Evolutionary conservation across 2,329 filamentous ascomycete genomes (phyloP).

Genomic region (Aspergillus sp.): DNA sequence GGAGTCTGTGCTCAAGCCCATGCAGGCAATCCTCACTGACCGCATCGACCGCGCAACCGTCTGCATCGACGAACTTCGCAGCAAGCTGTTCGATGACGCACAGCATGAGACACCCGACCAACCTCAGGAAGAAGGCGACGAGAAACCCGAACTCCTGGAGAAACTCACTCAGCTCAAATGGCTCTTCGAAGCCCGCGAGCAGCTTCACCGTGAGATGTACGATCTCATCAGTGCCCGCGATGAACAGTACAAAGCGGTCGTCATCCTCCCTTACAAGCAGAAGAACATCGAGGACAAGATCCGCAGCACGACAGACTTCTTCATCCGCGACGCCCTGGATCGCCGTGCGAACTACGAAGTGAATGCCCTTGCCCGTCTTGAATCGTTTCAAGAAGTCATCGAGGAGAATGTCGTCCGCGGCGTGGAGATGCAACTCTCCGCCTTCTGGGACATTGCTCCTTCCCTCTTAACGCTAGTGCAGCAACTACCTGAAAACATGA

Average conservation of each 20-base stretch:
- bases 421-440: constrained; percentile 87
- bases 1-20: constrained; percentile 76
- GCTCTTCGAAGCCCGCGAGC: constrained; percentile 94
- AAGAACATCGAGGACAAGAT: constrained; percentile 77
- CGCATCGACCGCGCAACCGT: constrained; percentile 74
- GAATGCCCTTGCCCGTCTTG: constrained; percentile 72
- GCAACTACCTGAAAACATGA: constrained; percentile 67
- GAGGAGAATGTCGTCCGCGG: constrained; percentile 85
- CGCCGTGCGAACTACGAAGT: constrained; percentile 72
- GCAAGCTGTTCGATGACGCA: constrained; percentile 73
- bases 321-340: constrained; percentile 74
- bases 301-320: constrained; percentile 78
- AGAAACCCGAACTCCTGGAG: constrained; percentile 90
- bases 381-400: constrained; percentile 77
- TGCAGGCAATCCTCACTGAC: constrained; percentile 77
- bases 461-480: constrained; percentile 77
- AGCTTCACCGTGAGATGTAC: constrained; percentile 81
- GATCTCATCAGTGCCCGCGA: constrained; percentile 85
- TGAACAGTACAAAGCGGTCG: constrained; percentile 81
- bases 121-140: constrained; percentile 92
- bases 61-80: constrained; percentile 76
- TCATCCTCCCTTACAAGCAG: constrained; percentile 79
- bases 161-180: constrained; percentile 94
- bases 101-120: constrained; percentile 74
- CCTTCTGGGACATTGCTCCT: constrained; percentile 98